Conservation (phyloP, 2,329 filamentous ascomycete genomes). For the Xylariaceae sp. region DNA sequence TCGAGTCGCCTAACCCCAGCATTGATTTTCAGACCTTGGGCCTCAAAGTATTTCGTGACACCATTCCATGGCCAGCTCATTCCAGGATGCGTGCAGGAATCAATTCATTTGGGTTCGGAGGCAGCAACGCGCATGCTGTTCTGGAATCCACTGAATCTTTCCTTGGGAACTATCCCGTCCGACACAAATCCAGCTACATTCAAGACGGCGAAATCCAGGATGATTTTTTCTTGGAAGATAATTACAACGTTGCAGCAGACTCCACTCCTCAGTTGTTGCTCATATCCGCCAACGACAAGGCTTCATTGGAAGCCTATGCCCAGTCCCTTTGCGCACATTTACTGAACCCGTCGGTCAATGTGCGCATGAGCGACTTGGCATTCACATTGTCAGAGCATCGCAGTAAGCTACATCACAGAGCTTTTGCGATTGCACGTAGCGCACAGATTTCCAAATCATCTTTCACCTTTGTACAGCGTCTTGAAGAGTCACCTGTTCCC, state of each 20-base stretch:
- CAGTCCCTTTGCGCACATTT: slow-evolving; percentile 21
- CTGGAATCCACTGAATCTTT: slow-evolving; percentile 10
- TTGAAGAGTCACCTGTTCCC: not conserved
- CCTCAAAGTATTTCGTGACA: slow-evolving; percentile 12
- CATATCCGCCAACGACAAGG: slow-evolving; percentile 25
- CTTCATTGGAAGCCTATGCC: slow-evolving; percentile 21
- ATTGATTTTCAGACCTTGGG: slow-evolving; percentile 17
- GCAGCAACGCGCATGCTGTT: slow-evolving; percentile 32
- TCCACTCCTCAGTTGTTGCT: slow-evolving; percentile 8
- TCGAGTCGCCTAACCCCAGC: slow-evolving; percentile 17
- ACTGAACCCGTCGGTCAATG: slow-evolving; percentile 22
- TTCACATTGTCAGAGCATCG: slow-evolving; percentile 28
- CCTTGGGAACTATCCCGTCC: too few relatives aligned
- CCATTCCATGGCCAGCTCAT: slow-evolving; percentile 22
- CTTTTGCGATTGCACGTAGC: slow-evolving; percentile 16
- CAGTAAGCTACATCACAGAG: slow-evolving; percentile 17
- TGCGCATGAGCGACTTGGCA: slow-evolving; percentile 22
- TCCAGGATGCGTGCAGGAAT: slow-evolving; percentile 24
- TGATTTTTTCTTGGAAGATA: slow-evolving; percentile 22
- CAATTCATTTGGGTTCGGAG: slow-evolving; percentile 35
- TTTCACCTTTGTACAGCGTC: slow-evolving; percentile 2
- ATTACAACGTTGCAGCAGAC: too few relatives aligned
- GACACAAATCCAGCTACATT: slow-evolving; percentile 8
- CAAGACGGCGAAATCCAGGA: not conserved
- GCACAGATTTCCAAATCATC: not conserved